phyloP scores from a whole-genome alignment of 2,329 filamentous ascomycete genomes.

The Monascus ruber region DNA sequence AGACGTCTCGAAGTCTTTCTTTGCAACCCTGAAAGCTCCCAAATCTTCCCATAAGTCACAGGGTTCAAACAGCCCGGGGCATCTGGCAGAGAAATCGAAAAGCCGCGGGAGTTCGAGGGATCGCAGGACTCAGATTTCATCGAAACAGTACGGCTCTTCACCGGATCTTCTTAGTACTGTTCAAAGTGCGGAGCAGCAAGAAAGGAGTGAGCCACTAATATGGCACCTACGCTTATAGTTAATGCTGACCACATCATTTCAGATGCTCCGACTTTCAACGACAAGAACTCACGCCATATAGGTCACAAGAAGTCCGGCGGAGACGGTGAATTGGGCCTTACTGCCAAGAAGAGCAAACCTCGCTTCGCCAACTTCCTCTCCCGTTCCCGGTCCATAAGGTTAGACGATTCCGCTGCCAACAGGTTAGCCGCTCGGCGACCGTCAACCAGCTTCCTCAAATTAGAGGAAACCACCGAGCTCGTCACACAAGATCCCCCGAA shows the following conservation, averaged over 20 bases:
- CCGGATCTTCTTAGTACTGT: constrained; percentile 28
- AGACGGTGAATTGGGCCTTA: constrained; percentile 15
- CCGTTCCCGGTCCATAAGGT: constrained; percentile 33
- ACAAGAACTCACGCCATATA: constrained; percentile 12
- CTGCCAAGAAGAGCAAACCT: constrained; percentile 32
- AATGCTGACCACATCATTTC: no score
- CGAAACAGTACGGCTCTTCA: constrained; percentile 30
- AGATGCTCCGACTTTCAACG: constrained; percentile 11
- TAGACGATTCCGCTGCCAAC: constrained; percentile 28
- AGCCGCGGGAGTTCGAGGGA: constrained; percentile 36
- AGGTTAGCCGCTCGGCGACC: constrained; percentile 24
- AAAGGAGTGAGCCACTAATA: constrained; percentile 12
- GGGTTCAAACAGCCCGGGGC: constrained; percentile 28
- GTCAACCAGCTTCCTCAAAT: constrained; percentile 27
- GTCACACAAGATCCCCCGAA: constrained; percentile 40
- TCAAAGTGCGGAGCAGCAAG: constrained; percentile 15
- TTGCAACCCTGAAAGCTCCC: constrained; percentile 36
- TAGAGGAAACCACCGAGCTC: constrained; percentile 22
- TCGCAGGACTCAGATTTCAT: constrained; percentile 22
- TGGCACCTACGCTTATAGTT: no score
- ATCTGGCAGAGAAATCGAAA: constrained; percentile 25
- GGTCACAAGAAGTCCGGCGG: constrained; percentile 15
- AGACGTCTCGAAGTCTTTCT: constrained; percentile 36
- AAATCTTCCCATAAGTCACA: constrained; percentile 33
- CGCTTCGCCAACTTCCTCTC: constrained; percentile 35